Conservation (phyloP, 2,329 filamentous ascomycete genomes). For the Alternaria gaisen region DNA sequence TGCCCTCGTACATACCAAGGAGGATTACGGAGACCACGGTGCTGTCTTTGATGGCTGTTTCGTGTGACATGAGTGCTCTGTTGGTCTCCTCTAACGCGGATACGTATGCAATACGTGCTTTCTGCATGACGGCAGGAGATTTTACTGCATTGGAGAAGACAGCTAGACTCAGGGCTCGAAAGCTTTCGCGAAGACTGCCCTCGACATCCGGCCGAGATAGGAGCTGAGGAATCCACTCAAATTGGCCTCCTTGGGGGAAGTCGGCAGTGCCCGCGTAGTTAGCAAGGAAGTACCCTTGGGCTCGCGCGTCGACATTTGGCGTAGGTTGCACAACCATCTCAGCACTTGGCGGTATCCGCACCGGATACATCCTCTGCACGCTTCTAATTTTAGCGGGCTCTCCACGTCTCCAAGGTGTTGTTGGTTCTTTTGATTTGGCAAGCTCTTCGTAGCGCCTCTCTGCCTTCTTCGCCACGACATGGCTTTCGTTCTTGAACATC, state of each 20-base stretch:
- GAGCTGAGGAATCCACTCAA: slow-evolving; percentile 38
- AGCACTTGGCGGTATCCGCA: slow-evolving; percentile 18
- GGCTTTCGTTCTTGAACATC: slow-evolving; percentile 45
- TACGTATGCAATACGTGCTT: slow-evolving; percentile 37
- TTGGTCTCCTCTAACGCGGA: slow-evolving; percentile 38
- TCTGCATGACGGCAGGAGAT: slow-evolving; percentile 30
- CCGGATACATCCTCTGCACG: background rate
- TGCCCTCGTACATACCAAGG: slow-evolving; percentile 47
- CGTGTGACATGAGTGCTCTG: slow-evolving; percentile 25
- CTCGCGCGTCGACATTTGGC: slow-evolving; percentile 42
- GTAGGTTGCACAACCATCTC: slow-evolving; percentile 22
- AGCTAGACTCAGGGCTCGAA: slow-evolving; percentile 37
- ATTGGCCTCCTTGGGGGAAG: slow-evolving; percentile 37
- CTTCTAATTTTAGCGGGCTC: background rate
- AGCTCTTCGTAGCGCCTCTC: slow-evolving; percentile 36
- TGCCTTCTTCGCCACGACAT: slow-evolving; percentile 36
- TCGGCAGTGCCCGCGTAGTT: slow-evolving; percentile 38
- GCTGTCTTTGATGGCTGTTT: slow-evolving; percentile 34
- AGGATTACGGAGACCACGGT: slow-evolving; percentile 43
- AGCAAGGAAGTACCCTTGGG: slow-evolving; percentile 41
- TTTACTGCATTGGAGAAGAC: slow-evolving; percentile 38
- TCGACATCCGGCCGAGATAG: slow-evolving; percentile 27
- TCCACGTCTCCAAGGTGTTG: background rate
- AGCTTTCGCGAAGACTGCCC: slow-evolving; percentile 31
- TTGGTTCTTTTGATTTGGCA: slow-evolving; percentile 20